Percentiles rank a stretch among this genome's conserved stretches.
Conservation (phyloP, 106 monocot genomes). For the Dendrobium nobile region DNA sequence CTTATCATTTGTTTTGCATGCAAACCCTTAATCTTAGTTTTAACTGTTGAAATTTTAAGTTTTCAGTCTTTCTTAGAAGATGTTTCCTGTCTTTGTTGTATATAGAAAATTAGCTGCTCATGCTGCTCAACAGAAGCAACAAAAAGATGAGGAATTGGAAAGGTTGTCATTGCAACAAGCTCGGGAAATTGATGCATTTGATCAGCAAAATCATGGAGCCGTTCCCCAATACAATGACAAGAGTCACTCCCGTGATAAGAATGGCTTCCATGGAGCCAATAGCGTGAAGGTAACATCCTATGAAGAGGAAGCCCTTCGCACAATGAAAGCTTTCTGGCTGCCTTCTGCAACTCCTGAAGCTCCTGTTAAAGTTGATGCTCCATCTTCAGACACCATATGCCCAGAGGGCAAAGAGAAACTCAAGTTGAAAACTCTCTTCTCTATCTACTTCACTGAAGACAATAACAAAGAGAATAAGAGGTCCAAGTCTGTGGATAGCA, state of each 20-base stretch:
- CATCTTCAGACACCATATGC: slow-evolving; percentile 60
- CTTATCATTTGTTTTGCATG: not conserved
- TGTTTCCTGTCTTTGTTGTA: not conserved
- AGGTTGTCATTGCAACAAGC: slow-evolving; percentile 54
- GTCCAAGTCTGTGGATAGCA: slow-evolving; percentile 31
- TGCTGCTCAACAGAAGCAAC: slow-evolving; percentile 68
- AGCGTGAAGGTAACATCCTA: slow-evolving; percentile 88
- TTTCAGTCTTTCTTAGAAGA: not conserved
- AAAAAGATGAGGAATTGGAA: slow-evolving; percentile 72
- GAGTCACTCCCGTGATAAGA: slow-evolving; percentile 29
- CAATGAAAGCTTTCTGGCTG: slow-evolving; percentile 99
- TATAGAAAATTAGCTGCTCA: slow-evolving; percentile 71
- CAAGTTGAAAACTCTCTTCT: slow-evolving; percentile 74
- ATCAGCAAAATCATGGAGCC: slow-evolving; percentile 90
- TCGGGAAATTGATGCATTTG: slow-evolving; percentile 70
- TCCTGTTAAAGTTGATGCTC: slow-evolving; percentile 52
- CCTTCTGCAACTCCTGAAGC: slow-evolving; percentile 97
- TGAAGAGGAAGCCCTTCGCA: slow-evolving; percentile 94
- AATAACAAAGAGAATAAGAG: slow-evolving; percentile 11
- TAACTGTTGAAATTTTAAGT: not conserved
- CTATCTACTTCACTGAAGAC: slow-evolving; percentile 64
- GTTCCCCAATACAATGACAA: slow-evolving; percentile 68
- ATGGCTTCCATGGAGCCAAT: slow-evolving; percentile 89
- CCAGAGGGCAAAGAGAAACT: slow-evolving; percentile 96
- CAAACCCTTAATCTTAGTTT: not conserved